Evolutionary conservation across 2,329 filamentous ascomycete species (phyloP).

Genomic region (Cladosporium sp.): DNA sequence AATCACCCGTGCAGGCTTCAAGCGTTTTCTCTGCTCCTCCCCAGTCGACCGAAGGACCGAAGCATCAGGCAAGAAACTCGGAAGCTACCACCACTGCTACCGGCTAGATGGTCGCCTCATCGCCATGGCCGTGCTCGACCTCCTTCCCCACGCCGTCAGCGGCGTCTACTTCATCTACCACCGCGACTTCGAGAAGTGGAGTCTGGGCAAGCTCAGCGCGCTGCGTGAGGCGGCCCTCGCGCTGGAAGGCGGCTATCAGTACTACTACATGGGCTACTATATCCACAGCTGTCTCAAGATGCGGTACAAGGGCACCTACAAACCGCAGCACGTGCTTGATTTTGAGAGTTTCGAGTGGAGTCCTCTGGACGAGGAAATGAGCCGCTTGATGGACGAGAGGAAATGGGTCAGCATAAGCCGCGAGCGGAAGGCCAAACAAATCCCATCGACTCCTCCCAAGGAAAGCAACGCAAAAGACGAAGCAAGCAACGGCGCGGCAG

Average conservation of each 20-base stretch:
- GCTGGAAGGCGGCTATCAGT: constrained; percentile 63
- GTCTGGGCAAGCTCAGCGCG: constrained; percentile 72
- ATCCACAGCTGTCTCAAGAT: constrained; percentile 80
- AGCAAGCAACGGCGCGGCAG: not conserved
- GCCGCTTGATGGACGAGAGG: constrained; percentile 47
- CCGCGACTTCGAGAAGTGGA: constrained; percentile 64
- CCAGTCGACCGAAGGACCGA: constrained; percentile 52
- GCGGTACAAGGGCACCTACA: constrained; percentile 78
- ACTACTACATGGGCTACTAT: constrained; percentile 82
- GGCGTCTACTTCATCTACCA: constrained; percentile 83
- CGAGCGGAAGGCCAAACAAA: constrained; percentile 24
- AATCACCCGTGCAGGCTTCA: constrained; percentile 61
- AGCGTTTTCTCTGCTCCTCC: constrained; percentile 69
- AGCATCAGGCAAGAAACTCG: constrained; percentile 54
- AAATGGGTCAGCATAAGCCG: constrained; percentile 48
- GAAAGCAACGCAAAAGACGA: not conserved
- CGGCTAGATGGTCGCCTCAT: constrained; percentile 71
- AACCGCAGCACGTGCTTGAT: constrained; percentile 69
- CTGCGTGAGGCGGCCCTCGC: constrained; percentile 69
- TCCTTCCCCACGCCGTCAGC: constrained; percentile 72
- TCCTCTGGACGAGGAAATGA: constrained; percentile 28
- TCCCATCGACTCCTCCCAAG: not conserved
- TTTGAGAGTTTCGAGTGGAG: constrained; percentile 43
- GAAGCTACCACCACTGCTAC: constrained; percentile 80
- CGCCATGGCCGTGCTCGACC: constrained; percentile 71